Evolutionary conservation across 495 filamentous ascomycete genomes (phyloP).

Genomic region (Acidiella bohemica): DNA sequence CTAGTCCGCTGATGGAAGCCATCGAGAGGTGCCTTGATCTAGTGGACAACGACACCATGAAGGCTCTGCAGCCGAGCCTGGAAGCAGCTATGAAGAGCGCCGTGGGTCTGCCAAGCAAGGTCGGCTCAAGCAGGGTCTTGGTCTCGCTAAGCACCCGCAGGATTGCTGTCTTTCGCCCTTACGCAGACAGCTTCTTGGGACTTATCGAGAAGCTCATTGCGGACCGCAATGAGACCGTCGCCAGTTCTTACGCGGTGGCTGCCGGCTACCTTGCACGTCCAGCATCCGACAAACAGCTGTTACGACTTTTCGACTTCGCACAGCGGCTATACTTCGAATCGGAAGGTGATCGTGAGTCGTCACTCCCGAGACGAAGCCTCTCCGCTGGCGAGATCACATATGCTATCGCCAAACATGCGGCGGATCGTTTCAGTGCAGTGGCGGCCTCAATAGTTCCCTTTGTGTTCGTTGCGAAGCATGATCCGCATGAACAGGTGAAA

Average conservation of each 20-base stretch:
- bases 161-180: slow-evolving; percentile 55
- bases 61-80: slow-evolving; percentile 53
- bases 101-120: slow-evolving; percentile 82
- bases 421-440: slow-evolving; percentile 71
- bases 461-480: slow-evolving; percentile 75
- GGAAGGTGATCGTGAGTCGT: slow-evolving; percentile 48
- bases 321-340: slow-evolving; percentile 63
- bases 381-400: slow-evolving; percentile 68
- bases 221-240: slow-evolving; percentile 84
- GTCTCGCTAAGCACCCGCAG: slow-evolving; percentile 75
- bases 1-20: slow-evolving; percentile 85
- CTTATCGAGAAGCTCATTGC: slow-evolving; percentile 64
- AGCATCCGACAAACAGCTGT: slow-evolving; percentile 53
- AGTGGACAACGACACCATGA: slow-evolving; percentile 64
- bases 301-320: slow-evolving; percentile 51
- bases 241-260: slow-evolving; percentile 68
- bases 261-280: slow-evolving; percentile 73
- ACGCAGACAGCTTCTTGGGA: slow-evolving; percentile 65
- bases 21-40: slow-evolving; percentile 80
- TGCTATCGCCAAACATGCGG: slow-evolving; percentile 66
- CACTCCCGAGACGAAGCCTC: slow-evolving; percentile 32
- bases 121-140: slow-evolving; percentile 74
- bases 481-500: slow-evolving; percentile 60
- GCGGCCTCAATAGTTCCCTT: slow-evolving; percentile 67
- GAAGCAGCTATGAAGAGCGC: slow-evolving; percentile 69